Base-by-base conservation (phyloP, 148 eudicot species). In the Chenopodium album region DNA sequence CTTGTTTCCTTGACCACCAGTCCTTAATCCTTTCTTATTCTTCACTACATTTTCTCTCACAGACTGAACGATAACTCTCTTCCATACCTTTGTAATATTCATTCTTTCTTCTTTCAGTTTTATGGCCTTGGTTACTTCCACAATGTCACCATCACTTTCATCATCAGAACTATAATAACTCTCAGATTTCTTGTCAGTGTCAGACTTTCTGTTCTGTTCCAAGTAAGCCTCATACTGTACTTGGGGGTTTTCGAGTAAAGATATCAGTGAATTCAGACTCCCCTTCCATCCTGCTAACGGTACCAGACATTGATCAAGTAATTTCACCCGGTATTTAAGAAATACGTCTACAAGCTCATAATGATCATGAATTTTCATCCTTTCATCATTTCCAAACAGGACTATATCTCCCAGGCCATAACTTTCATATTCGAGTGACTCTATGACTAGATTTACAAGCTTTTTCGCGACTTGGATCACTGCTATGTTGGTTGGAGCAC, bases 361-460 rank as follows among this genome's bases (percentile, higher is more conserved):
- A 75, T 88, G 89, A 59, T 87, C 89, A 56, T 71, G 86, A 2
- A 92, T 86, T 76, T 87, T 88, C 97, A 93, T 91, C 73, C 89
- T 62, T 77, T 88, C 71, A 19, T 85, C 85, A 84, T 90, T 93
- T 4, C 97, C 97, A 66, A 91, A 90, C 64, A 93, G 78, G 48
- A 93, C 86, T 41, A 93, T 81, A 59, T 93, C 92, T 17, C 97
- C 94, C 17, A 92, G 66, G 2, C 94, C 91, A 71, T 88, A 89
- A 4, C 83, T 84, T 2, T 71, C 85, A 72, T 76, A 73, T 22
- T 81, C 73, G 7, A 73, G 52, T 13, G 82, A 56, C 23, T 22
- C 77, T 16, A 9, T 64, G 2, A 84, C 75, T 20, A 81, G 67
- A 20, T 50, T 78, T 80, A 89, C 17, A 1, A 90, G 77, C 62